Evolutionary conservation across 139 green algal genomes (phyloP).

Genomic region (Mesotaenium endlicherianum): DNA sequence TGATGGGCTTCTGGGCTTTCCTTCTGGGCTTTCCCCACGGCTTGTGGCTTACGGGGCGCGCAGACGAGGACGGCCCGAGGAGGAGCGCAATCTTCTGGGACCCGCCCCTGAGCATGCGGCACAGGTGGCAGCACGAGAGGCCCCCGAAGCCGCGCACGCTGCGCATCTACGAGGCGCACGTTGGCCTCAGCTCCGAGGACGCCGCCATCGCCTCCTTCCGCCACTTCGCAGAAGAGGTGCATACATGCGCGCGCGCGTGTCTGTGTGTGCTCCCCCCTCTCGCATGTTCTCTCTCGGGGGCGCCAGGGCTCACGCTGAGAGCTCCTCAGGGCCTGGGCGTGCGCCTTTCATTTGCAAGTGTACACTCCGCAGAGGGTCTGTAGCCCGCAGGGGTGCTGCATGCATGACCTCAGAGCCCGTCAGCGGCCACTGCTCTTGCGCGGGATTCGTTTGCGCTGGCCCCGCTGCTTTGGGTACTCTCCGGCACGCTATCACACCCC

Average conservation of each 20-base stretch:
- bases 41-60: not conserved
- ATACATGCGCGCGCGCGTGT: not conserved
- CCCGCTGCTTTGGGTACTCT: no score
- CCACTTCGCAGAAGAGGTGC: constrained; percentile 78
- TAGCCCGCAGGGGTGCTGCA: no score
- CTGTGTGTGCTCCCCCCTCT: not conserved
- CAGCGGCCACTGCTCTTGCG: no score
- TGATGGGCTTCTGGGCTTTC: no score
- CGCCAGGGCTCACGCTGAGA: no score
- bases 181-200: constrained; percentile 81
- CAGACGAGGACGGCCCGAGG: not conserved
- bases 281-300: not conserved
- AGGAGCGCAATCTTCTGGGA: constrained; percentile 24
- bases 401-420: no score
- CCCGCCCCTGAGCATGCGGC: constrained; percentile 20
- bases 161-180: constrained; percentile 98
- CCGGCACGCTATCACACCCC: no score
- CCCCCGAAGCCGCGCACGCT: constrained; percentile 74
- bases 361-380: not conserved
- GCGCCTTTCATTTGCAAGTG: not conserved
- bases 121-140: constrained; percentile 66
- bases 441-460: no score
- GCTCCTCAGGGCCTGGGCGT: not conserved
- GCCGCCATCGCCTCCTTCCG: constrained; percentile 70
- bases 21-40: no score